These are phyloP conservation scores for Diplocarpon rosae DNA, from an alignment of 2,329 filamentous ascomycete genomes.

Conservation along the genomic window DNA sequence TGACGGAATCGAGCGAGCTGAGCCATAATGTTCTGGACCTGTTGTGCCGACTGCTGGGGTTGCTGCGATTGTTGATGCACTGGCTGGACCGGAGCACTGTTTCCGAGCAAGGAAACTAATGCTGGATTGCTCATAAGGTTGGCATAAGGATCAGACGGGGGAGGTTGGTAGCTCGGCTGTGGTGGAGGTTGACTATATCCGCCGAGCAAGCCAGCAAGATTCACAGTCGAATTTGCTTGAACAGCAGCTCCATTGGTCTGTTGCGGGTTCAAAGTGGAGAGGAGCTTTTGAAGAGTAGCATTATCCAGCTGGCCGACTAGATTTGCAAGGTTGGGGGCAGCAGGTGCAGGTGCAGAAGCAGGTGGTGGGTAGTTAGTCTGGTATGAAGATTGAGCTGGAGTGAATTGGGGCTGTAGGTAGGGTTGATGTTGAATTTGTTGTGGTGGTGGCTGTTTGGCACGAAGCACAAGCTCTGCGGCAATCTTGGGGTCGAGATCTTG, in stretches of 20 bases:
- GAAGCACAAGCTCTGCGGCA: constrained; percentile 69
- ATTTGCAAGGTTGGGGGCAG: constrained; percentile 44
- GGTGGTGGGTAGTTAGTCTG: constrained; percentile 28
- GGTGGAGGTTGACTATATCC: constrained; percentile 23
- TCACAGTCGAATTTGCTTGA: constrained; percentile 28
- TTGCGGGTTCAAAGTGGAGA: constrained; percentile 42
- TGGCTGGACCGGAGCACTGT: constrained; percentile 9
- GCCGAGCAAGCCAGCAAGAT: constrained; percentile 25
- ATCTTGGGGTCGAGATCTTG: constrained; percentile 67
- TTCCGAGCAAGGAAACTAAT: constrained; percentile 20
- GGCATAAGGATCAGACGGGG: constrained; percentile 22
- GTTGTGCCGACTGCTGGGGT: constrained; percentile 33
- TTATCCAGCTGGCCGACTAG: constrained; percentile 60
- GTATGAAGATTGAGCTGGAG: constrained; percentile 22
- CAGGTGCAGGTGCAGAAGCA: constrained; percentile 29
- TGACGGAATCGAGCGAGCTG: constrained; percentile 56
- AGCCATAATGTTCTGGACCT: constrained; percentile 65
- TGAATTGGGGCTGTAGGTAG: constrained; percentile 24
- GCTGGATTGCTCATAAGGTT: constrained; percentile 19
- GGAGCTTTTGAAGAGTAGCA: constrained; percentile 56
- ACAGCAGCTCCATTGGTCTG: constrained; percentile 18
- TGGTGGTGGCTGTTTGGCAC: constrained; percentile 46
- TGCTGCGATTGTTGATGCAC: constrained; percentile 1
- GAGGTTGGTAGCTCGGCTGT: constrained; percentile 27
- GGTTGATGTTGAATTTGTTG: constrained; percentile 22